Percentiles rank a stretch among this genome's conserved stretches.
Evolutionary conservation across 768 basidiomycete genomes (phyloP).

Genomic region (Pisolithus microcarpus): DNA sequence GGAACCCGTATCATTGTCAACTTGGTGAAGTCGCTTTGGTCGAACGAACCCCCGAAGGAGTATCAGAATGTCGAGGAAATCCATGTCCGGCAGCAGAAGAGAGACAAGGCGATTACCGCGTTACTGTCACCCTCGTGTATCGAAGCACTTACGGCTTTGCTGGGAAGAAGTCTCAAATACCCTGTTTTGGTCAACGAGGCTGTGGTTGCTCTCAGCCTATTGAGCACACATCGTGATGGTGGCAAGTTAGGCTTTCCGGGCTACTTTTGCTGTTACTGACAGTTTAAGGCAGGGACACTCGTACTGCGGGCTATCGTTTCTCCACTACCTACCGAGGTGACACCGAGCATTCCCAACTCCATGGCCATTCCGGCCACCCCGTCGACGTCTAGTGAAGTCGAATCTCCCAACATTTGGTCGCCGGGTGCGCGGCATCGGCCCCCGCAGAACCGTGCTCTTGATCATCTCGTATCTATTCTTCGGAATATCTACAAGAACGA

Average conservation of each 20-base stretch:
- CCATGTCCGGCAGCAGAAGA: conserved; percentile 40
- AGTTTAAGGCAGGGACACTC: conserved; percentile 41
- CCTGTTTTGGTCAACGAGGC: conserved; percentile 86
- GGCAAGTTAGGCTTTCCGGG: conserved; percentile 40
- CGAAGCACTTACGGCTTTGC: conserved; percentile 58
- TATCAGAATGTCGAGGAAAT: conserved; percentile 25
- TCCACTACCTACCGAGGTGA: conserved; percentile 38
- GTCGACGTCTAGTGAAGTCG: conserved; percentile 37
- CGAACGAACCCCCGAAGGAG: conserved; percentile 35
- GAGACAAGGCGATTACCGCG: conserved; percentile 45
- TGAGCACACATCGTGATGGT: conserved; percentile 59
- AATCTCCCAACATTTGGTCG: conserved; percentile 42
- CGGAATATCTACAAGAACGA: conserved; percentile 32
- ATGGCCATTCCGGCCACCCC: conserved; percentile 32
- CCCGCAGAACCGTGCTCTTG: conserved; percentile 52
- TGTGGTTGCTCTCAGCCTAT: conserved; percentile 70
- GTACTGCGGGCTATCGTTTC: conserved; percentile 55
- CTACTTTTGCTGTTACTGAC: not conserved
- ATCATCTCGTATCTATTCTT: conserved; percentile 60
- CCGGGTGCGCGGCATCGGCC: conserved; percentile 31
- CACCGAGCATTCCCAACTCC: conserved; percentile 26
- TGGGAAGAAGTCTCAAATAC: conserved; percentile 72
- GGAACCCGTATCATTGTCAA: conserved; percentile 86
- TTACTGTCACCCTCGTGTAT: conserved; percentile 50
- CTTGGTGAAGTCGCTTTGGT: conserved; percentile 72